Percentiles rank a stretch among this genome's conserved stretches.
phyloP scores from a whole-genome alignment of 768 basidiomycete species.

The Pulveroboletus sp. region DNA sequence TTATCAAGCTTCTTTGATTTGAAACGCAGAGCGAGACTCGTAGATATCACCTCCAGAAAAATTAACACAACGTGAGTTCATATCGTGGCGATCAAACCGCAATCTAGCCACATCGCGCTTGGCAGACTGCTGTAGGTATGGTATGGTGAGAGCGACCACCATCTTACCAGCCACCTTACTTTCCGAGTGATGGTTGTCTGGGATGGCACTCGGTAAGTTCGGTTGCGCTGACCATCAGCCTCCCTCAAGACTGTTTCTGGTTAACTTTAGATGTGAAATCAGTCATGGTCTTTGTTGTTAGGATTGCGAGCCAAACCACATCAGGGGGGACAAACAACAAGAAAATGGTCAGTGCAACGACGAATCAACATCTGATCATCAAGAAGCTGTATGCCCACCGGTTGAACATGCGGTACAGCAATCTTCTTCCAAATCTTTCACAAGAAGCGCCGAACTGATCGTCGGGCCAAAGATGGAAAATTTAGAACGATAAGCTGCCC shows the following conservation, averaged over 20 bases:
- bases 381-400: conserved; percentile 4
- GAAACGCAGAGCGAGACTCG: not conserved
- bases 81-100: not conserved
- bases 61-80: not conserved
- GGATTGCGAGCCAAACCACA: not conserved
- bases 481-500: conserved; percentile 3
- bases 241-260: too few relatives aligned
- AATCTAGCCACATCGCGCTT: not conserved
- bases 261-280: not conserved
- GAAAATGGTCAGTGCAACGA: not conserved
- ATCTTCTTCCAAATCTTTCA: not conserved
- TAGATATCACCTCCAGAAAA: not conserved
- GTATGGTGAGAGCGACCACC: not conserved
- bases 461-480: not conserved
- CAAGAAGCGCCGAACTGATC: not conserved
- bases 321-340: not conserved
- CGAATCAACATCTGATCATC: conserved; percentile 7
- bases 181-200: not conserved
- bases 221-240: not conserved
- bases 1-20: not conserved
- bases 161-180: not conserved
- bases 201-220: not conserved
- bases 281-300: not conserved
- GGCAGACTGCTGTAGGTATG: not conserved
- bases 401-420: not conserved